Base-by-base conservation (phyloP, 1,284 basidiomycete species). In the Marasmius fiardii region DNA sequence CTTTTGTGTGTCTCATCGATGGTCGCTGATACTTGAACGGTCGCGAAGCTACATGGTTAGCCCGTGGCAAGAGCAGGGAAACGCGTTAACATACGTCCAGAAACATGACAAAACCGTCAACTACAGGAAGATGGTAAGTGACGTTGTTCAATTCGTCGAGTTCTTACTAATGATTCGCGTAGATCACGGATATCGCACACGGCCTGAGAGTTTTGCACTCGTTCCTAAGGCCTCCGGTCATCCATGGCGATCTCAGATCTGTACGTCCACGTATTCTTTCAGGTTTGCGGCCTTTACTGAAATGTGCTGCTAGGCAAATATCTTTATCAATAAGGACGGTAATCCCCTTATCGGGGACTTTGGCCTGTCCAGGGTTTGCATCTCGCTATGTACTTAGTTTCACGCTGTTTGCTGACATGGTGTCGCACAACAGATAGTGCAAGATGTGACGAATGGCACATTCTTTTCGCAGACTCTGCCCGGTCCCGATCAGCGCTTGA, bases 321-420 rank as follows among this genome's bases (percentile, higher is more conserved):
- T 85, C 18, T 70, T 81, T 26, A 76, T 85, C 28, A 67, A 79
- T 61, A 64, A 68, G n/a, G 54, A 64, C 33, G 79, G 80, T 0
- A 66, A 72, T 20, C 80, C 83, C 24, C 69, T 81, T 12, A 67
- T 85, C 21, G 75, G 83, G 4, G 82, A 85, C 61, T 85, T 83
- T 63, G 82, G 83, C 16, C 70, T 85, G 43, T 79, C 81, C 16
- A 73, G 77, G 65, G 79, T 79, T 55, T 28, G 65, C 51, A 48
- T 24, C 12, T 24, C 52, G 52, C 16, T 23, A 45, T 31, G 51
- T 54, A 18, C 23, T 20, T 11, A 41, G 33, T 43, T 56, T n/a
- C 33, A 52, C 24, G 24, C 54, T 56, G 34, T 43, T 58, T 47
- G 63, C 12, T 24, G 10, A 10, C 18, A 43, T 47, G n/a, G n/a